Conservation (phyloP, 1,139 yeast species). For the Yueomyces sp. region DNA sequence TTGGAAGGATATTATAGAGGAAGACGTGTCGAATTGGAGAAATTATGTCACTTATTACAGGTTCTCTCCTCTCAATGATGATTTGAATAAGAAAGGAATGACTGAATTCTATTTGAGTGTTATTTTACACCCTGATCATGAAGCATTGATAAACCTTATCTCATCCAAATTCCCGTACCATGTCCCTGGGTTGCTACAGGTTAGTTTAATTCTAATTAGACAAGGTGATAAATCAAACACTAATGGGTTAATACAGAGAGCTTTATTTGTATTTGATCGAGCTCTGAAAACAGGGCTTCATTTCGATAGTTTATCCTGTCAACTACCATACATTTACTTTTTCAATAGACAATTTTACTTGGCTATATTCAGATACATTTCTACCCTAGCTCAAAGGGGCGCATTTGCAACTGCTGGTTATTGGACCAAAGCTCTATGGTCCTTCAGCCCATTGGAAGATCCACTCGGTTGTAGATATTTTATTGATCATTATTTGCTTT, state of each 20-base stretch:
- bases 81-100: conserved; percentile 32
- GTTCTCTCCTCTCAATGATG: conserved; percentile 30
- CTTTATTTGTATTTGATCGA: conserved; percentile 70
- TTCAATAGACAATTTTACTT: conserved; percentile 70
- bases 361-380: conserved; percentile 60
- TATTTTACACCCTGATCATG: conserved; percentile 63
- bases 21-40: conserved; percentile 34
- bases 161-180: conserved; percentile 56
- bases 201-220: conserved; percentile 59
- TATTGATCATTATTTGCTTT: conserved; percentile 65
- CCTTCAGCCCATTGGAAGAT: conserved; percentile 67
- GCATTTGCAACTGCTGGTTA: conserved; percentile 66
- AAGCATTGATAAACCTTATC: conserved; percentile 43
- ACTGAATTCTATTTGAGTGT: conserved; percentile 56
- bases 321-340: conserved; percentile 66
- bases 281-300: conserved; percentile 37
- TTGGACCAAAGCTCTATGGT: conserved; percentile 56
- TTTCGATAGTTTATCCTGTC: conserved; percentile 45
- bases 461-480: conserved; percentile 77
- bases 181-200: conserved; percentile 67
- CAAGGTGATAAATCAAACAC: conserved; percentile 62
- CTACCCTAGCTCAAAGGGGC: conserved; percentile 62
- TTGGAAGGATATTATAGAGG: conserved; percentile 36
- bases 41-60: conserved; percentile 39
- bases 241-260: conserved; percentile 62